phyloP scores from a whole-genome alignment of 805 yeast genomes.

The Cyberlindnera meyerae region DNA sequence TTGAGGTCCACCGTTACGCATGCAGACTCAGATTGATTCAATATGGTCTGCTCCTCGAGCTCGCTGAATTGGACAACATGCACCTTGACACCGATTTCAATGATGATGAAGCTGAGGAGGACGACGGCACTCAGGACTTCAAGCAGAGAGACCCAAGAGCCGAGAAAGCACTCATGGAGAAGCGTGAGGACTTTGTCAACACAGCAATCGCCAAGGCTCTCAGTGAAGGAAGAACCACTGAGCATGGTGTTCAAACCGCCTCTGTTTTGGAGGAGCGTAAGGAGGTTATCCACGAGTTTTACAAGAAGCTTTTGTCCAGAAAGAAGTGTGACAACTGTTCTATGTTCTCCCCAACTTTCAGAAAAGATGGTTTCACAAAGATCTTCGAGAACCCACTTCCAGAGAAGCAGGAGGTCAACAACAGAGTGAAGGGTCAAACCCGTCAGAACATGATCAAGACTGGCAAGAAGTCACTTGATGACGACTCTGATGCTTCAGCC shows the following conservation, averaged over 20 bases:
- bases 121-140: slow-evolving; percentile 26
- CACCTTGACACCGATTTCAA: slow-evolving; percentile 33
- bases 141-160: slow-evolving; percentile 30
- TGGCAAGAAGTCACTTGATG: slow-evolving; percentile 19
- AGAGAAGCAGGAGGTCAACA: slow-evolving; percentile 77
- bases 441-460: slow-evolving; percentile 65
- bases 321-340: slow-evolving; percentile 95
- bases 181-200: slow-evolving; percentile 67
- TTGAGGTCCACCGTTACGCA: slow-evolving; percentile 69
- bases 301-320: slow-evolving; percentile 65
- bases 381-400: slow-evolving; percentile 82
- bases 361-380: slow-evolving; percentile 93
- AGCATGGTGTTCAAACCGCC: slow-evolving; percentile 72
- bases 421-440: slow-evolving; percentile 72
- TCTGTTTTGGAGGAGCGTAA: slow-evolving; percentile 87
- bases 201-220: slow-evolving; percentile 68
- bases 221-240: slow-evolving; percentile 66
- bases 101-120: slow-evolving; percentile 45
- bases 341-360: slow-evolving; percentile 87
- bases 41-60: slow-evolving; percentile 81
- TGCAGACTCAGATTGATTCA: slow-evolving; percentile 81
- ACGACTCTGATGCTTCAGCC: slow-evolving; percentile 25
- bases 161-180: slow-evolving; percentile 45
- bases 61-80: slow-evolving; percentile 66
- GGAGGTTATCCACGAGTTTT: slow-evolving; percentile 62